Evolutionary conservation across 2,329 filamentous ascomycete genomes (phyloP), one percentile per base, ranked within the genome.

Genomic region (Ascocoryne sarcoides): DNA sequence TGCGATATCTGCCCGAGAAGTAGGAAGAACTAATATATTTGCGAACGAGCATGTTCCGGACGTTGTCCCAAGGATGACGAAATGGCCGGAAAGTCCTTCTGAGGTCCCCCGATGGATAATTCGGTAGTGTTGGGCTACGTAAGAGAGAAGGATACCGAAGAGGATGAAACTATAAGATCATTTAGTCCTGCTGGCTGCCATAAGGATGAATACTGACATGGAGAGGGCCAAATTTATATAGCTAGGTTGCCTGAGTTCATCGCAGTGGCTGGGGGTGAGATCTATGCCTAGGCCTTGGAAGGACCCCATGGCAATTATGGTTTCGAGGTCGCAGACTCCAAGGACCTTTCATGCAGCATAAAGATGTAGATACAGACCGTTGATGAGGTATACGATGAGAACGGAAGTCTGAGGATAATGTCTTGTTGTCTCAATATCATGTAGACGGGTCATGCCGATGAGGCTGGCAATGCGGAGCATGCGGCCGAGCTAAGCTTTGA

Each of bases 61-160:
- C 1, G 90, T 90, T 18, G 84, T 86, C 45, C 92, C 92, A n/a
- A 98, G 77, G 2, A 96, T 75, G 49, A 98, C 80, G 59, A 95
- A 98, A 63, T 90, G 92, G 7, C 92, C 90, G 20, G 89, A 95
- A 47, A 98, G 89, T 47, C 92, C 92, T 61, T 94, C 90, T 16
- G 90, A 93, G 10, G 86, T 92, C 46, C 81, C 77, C 40, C 88
- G 78, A 30, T 75, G 70, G 52, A 95, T 85, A 64, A 98, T 96
- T 56, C 92, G 87, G 61, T 83, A 76, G 64, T 96, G 90, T 61
- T 98, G 92, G 1, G 92, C 92, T 2, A 96, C 73, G 66, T 98
- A 98, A 23, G 90, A 96, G 43, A 94, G 67, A 46, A 95, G 70
- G 54, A 96, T 89, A 42, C 90, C 90, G 53, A 94, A 60, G 46